These are phyloP conservation scores for Penicillium chermesinum DNA, from an alignment of 495 filamentous ascomycete genomes.

Conservation along the genomic window DNA sequence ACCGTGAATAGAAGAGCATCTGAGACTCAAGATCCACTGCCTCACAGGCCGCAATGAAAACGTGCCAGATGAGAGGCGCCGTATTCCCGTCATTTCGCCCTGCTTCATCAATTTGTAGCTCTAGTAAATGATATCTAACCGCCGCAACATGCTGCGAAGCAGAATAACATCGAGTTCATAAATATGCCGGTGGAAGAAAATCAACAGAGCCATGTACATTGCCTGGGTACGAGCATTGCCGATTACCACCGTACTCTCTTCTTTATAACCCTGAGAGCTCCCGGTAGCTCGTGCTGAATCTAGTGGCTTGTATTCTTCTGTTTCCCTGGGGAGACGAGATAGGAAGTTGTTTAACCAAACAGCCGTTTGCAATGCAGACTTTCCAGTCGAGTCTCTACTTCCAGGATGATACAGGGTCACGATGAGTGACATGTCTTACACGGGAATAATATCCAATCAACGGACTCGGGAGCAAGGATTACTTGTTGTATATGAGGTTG, in stretches of 20 bases:
- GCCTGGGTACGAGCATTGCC: constrained; percentile 6
- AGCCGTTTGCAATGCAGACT: too few relatives aligned
- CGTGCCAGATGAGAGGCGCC: constrained; percentile 19
- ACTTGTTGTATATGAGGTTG: too few relatives aligned
- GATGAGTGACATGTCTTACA: too few relatives aligned
- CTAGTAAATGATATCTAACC: constrained; percentile 4
- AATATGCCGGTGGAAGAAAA: constrained; percentile 20
- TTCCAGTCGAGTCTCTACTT: too few relatives aligned
- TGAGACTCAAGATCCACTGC: constrained; percentile 9
- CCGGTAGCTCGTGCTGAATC: not conserved
- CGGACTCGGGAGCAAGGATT: too few relatives aligned
- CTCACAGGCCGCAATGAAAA: constrained; percentile 23
- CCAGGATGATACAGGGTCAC: too few relatives aligned
- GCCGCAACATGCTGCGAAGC: constrained; percentile 11
- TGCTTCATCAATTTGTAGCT: constrained; percentile 5
- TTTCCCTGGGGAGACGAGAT: too few relatives aligned
- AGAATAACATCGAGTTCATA: constrained; percentile 18
- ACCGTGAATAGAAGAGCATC: constrained; percentile 13
- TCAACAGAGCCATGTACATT: constrained; percentile 18
- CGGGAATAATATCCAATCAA: too few relatives aligned
- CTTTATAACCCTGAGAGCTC: not conserved
- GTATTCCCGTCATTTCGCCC: constrained; percentile 2
- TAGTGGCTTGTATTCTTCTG: too few relatives aligned
- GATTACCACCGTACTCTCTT: not conserved
- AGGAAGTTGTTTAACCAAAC: too few relatives aligned